Conservation (phyloP, 1,284 basidiomycete species). For the Cryptococcus sp. region DNA sequence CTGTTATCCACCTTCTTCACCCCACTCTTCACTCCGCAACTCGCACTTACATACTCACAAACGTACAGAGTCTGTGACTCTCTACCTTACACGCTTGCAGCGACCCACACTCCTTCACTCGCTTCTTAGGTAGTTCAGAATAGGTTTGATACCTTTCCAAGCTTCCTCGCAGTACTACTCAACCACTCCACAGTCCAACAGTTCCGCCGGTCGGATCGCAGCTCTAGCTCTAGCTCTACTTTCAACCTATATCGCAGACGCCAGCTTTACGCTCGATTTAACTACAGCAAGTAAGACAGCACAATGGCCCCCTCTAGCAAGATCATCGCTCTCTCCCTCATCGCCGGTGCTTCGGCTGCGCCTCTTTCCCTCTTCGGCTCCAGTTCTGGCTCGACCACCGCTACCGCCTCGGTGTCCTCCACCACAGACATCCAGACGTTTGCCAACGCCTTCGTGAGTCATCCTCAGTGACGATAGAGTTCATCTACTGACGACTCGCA, state of each 20-base stretch:
- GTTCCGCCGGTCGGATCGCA: too few relatives aligned
- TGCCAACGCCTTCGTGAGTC: slow-evolving; percentile 16
- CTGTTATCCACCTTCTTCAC: too few relatives aligned
- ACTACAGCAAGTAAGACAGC: not conserved
- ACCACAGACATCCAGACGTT: slow-evolving; percentile 9
- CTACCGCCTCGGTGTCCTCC: not conserved
- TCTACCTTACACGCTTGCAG: too few relatives aligned
- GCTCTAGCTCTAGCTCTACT: too few relatives aligned
- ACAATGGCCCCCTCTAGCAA: slow-evolving; percentile 14
- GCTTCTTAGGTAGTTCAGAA: too few relatives aligned
- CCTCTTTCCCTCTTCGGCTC: slow-evolving; percentile 14
- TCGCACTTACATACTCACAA: too few relatives aligned
- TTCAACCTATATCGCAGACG: not conserved
- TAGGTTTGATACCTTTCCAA: too few relatives aligned
- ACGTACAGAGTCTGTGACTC: too few relatives aligned
- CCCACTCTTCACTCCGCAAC: too few relatives aligned
- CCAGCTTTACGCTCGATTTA: not conserved
- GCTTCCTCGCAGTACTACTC: too few relatives aligned
- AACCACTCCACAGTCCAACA: too few relatives aligned
- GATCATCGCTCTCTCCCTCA: slow-evolving; percentile 17
- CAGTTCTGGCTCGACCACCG: slow-evolving; percentile 1
- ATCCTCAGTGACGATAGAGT: not conserved
- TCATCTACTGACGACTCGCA: not conserved
- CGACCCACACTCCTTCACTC: too few relatives aligned
- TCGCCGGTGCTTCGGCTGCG: slow-evolving; percentile 15